Conservation (phyloP, 352 stramenopile genomes). For the Peronospora destructor region DNA sequence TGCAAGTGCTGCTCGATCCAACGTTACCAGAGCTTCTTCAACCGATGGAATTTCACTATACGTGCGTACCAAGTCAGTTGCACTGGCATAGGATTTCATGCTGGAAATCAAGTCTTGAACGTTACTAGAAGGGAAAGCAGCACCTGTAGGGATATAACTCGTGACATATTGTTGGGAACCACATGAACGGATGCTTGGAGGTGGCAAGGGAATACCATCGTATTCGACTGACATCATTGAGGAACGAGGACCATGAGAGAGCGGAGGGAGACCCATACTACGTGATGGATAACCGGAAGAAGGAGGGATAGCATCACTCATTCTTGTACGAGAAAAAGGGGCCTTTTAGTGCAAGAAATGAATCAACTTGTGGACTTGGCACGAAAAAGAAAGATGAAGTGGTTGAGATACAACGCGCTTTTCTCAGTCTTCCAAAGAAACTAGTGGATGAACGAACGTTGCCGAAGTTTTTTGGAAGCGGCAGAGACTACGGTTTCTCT, state of each 20-base stretch:
- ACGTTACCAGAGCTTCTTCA: slow-evolving; percentile 65
- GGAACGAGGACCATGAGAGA: slow-evolving; percentile 31
- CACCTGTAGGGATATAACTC: slow-evolving; percentile 64
- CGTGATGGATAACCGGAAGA: slow-evolving; percentile 22
- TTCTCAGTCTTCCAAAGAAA: no score
- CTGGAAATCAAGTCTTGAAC: slow-evolving; percentile 73
- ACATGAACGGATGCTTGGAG: slow-evolving; percentile 60
- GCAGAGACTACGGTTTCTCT: slow-evolving; percentile 27
- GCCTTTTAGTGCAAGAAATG: background rate
- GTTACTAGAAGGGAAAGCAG: slow-evolving; percentile 46
- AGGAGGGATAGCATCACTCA: slow-evolving; percentile 19
- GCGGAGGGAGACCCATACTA: slow-evolving; percentile 24
- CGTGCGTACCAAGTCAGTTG: slow-evolving; percentile 63
- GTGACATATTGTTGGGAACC: slow-evolving; percentile 72
- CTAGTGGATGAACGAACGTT: background rate
- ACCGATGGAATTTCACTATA: slow-evolving; percentile 71
- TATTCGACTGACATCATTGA: slow-evolving; percentile 59
- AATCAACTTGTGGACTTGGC: slow-evolving; percentile 13
- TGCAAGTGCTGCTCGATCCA: slow-evolving; percentile 60
- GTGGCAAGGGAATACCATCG: slow-evolving; percentile 50
- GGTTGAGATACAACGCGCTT: no score
- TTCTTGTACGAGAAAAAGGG: background rate
- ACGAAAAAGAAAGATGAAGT: slow-evolving; percentile 29
- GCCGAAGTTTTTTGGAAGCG: slow-evolving; percentile 5
- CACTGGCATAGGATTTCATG: slow-evolving; percentile 72